Percentiles rank a stretch among this genome's conserved stretches.
These are phyloP conservation scores for Gracilariopsis chorda DNA, from an alignment of 23 red algal species.

Conservation along the genomic window DNA sequence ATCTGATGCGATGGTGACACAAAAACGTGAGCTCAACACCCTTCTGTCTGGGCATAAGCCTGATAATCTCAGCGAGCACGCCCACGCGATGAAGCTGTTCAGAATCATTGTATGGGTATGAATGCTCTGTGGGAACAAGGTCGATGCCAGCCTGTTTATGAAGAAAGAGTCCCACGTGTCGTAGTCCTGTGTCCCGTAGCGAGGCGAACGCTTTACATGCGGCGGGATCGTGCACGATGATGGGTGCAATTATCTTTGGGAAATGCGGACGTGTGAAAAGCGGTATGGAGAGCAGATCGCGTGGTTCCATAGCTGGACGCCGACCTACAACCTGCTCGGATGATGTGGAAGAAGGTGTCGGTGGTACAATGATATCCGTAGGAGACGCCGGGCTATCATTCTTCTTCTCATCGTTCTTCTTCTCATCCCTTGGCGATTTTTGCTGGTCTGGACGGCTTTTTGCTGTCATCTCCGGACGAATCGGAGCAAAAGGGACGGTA, in stretches of 20 bases:
- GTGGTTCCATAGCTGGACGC: slow-evolving; percentile 44
- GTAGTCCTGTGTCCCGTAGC: slow-evolving; percentile 74
- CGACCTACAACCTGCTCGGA: slow-evolving; percentile 52
- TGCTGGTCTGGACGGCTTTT: not conserved
- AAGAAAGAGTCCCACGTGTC: slow-evolving; percentile 86
- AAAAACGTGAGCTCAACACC: slow-evolving; percentile 95
- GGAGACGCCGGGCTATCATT: not conserved
- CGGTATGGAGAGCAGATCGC: slow-evolving; percentile 71
- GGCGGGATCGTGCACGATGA: slow-evolving; percentile 84
- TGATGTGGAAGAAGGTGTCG: slow-evolving; percentile 11
- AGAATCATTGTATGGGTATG: slow-evolving; percentile 37
- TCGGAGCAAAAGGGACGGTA: not conserved
- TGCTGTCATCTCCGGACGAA: not conserved
- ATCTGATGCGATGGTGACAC: slow-evolving; percentile 94
- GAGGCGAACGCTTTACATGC: slow-evolving; percentile 81
- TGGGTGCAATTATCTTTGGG: slow-evolving; percentile 82
- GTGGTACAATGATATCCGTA: slow-evolving; percentile 46
- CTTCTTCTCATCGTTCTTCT: not conserved
- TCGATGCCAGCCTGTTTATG: slow-evolving; percentile 81
- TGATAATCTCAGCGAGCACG: slow-evolving; percentile 88
- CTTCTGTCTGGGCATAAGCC: slow-evolving; percentile 76
- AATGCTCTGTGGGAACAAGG: slow-evolving; percentile 33
- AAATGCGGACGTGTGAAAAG: slow-evolving; percentile 83
- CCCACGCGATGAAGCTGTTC: slow-evolving; percentile 86
- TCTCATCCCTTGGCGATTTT: not conserved